A percentile compares a stretch with the other conserved stretches of the same genome.
Evolutionary conservation across 2,329 filamentous ascomycete genomes (phyloP).

Genomic region (Aureobasidium sp.): DNA sequence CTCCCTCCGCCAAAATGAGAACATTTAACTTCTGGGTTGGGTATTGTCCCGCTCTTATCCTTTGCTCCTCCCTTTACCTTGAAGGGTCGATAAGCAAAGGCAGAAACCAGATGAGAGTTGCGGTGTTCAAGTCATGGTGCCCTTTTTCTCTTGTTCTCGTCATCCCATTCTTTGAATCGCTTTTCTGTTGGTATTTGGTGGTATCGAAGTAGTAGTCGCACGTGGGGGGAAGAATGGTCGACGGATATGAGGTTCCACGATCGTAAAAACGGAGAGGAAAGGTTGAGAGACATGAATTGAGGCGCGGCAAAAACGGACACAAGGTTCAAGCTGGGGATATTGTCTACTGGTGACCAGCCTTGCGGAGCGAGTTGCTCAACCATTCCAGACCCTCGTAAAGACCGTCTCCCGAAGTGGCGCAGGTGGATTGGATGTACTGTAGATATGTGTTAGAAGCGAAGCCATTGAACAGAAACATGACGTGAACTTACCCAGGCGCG

Average conservation of each 20-base stretch:
- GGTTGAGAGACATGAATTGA: conserved; percentile 14
- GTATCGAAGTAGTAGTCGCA: conserved; percentile 2
- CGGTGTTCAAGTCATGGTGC: not conserved
- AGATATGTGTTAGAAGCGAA: conserved; percentile 3
- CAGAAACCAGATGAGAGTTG: not conserved
- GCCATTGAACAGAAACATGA: not conserved
- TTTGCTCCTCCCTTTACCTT: not conserved
- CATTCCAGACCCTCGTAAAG: conserved; percentile 92
- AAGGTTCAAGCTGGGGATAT: conserved; percentile 12
- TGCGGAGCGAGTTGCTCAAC: conserved; percentile 49
- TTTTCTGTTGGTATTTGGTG: not conserved
- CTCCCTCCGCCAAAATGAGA: not conserved
- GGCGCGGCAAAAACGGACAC: conserved; percentile 9
- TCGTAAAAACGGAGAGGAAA: conserved; percentile 8
- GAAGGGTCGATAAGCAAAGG: not conserved
- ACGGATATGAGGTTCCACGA: not conserved
- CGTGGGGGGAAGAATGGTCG: not conserved
- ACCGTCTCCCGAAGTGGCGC: conserved; percentile 97
- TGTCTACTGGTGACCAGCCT: conserved; percentile 43
- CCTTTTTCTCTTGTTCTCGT: not conserved
- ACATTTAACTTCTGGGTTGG: conserved; percentile 4
- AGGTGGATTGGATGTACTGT: conserved; percentile 98
- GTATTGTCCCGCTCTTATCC: not conserved
- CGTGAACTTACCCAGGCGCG: conserved; percentile 80
- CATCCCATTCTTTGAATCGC: not conserved